Percentiles rank a stretch among this genome's conserved stretches.
Conservation (phyloP, 192 early-diverging fungal species). For the Umbelopsis isabellina region DNA sequence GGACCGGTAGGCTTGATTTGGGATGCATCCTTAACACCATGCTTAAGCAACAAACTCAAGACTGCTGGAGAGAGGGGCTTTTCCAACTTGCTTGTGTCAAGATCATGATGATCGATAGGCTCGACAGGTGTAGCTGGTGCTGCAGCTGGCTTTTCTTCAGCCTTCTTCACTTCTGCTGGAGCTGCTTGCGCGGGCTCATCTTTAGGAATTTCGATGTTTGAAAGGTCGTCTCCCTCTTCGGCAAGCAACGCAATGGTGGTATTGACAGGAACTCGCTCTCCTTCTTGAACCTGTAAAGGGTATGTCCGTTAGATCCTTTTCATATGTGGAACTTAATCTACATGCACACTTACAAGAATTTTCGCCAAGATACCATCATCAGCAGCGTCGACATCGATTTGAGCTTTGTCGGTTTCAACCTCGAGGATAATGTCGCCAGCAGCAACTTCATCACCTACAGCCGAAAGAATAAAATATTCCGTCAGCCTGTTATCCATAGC, state of each 20-base stretch:
- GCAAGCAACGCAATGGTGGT: conserved; percentile 82
- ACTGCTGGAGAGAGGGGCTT: conserved; percentile 59
- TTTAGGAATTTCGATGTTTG: conserved; percentile 72
- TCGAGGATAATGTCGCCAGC: conserved; percentile 94
- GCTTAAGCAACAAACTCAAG: conserved; percentile 46
- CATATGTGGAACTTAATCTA: not conserved
- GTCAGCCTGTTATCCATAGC: not conserved
- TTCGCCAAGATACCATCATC: conserved; percentile 96
- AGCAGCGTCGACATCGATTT: conserved; percentile 98
- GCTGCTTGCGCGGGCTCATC: conserved; percentile 28
- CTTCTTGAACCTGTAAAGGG: conserved; percentile 48
- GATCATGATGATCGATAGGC: conserved; percentile 35
- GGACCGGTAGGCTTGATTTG: conserved; percentile 62
- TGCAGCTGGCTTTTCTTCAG: conserved; percentile 27
- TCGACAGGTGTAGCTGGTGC: conserved; percentile 36
- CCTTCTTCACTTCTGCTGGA: conserved; percentile 12
- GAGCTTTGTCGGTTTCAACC: conserved; percentile 98
- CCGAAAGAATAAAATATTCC: conserved; percentile 7
- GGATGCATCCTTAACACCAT: conserved; percentile 57
- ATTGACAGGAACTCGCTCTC: conserved; percentile 77
- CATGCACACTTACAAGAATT: conserved; percentile 67
- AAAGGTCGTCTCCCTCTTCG: conserved; percentile 87
- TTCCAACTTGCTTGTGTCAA: conserved; percentile 46
- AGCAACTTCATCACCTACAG: conserved; percentile 78
- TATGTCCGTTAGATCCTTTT: too few species aligned